Percentiles rank a stretch among this genome's conserved stretches.
phyloP scores from a whole-genome alignment of 106 monocot genomes.

The Posidonia australis region DNA sequence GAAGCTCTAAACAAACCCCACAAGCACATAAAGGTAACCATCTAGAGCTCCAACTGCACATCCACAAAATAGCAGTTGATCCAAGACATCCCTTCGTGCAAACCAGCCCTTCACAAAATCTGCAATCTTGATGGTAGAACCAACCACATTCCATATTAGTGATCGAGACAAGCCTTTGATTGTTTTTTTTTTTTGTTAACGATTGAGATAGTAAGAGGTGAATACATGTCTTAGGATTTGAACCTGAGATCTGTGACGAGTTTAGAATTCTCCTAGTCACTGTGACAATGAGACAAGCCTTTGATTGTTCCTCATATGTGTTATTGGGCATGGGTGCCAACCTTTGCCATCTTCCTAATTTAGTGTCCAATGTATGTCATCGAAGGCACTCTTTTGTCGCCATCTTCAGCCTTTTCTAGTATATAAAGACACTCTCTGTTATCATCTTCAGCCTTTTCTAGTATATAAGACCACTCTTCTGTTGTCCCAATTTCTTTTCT shows the following conservation, averaged over 20 bases:
- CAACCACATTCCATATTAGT: constrained; percentile 41
- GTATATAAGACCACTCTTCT: constrained; percentile 85
- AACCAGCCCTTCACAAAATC: constrained; percentile 64
- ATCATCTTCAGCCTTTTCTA: constrained; percentile 39
- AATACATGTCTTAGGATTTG: no score
- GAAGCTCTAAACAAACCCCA: constrained; percentile 53
- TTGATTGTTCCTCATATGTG: constrained; percentile 35
- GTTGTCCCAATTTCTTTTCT: constrained; percentile 54
- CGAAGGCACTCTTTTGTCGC: no score
- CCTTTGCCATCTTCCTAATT: constrained; percentile 51
- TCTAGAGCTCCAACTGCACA: constrained; percentile 53
- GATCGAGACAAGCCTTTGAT: constrained; percentile 21
- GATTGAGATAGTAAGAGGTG: no score
- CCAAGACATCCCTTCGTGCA: constrained; percentile 17
- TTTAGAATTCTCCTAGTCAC: no score
- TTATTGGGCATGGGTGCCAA: constrained; percentile 64
- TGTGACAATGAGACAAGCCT: no score
- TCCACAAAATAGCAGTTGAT: constrained; percentile 52
- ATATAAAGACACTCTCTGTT: no score
- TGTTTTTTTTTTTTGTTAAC: no score
- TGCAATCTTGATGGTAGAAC: constrained; percentile 43
- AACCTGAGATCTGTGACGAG: no score
- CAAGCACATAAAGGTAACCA: constrained; percentile 81
- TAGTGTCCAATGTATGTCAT: constrained; percentile 78
- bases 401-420: no score